Conservation (phyloP, 495 filamentous ascomycete species). For the Penicillium tannophilum region DNA sequence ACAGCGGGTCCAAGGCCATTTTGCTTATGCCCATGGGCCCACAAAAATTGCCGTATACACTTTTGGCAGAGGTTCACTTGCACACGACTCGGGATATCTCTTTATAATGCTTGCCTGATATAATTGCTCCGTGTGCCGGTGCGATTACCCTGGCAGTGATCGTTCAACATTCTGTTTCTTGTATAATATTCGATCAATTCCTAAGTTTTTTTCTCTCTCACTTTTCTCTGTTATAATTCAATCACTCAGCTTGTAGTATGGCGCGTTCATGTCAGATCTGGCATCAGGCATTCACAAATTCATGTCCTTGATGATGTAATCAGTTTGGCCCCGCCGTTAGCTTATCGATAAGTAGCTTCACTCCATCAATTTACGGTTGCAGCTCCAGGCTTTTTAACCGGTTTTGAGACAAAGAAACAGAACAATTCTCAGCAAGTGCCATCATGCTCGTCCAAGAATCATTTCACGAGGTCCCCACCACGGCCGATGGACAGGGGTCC, state of each 20-base stretch:
- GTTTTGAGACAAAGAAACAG: neutral
- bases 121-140: neutral
- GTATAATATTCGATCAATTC: slow-evolving; percentile 30
- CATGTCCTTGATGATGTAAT: slow-evolving; percentile 4
- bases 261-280: neutral
- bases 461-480: slow-evolving; percentile 66
- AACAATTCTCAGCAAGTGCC: slow-evolving; percentile 1
- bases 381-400: neutral
- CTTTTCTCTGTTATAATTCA: neutral
- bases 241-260: neutral
- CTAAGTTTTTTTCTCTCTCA: slow-evolving; percentile 6
- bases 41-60: slow-evolving; percentile 14
- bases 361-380: slow-evolving; percentile 8
- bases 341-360: slow-evolving; percentile 24
- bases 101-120: slow-evolving; percentile 25
- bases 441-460: slow-evolving; percentile 71
- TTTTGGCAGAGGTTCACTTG: slow-evolving; percentile 6
- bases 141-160: slow-evolving; percentile 2
- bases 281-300: neutral
- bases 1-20: slow-evolving; percentile 20
- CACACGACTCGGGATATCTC: slow-evolving; percentile 23
- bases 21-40: slow-evolving; percentile 12
- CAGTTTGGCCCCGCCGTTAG: slow-evolving; percentile 11
- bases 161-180: slow-evolving; percentile 23
- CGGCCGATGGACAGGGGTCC: slow-evolving; percentile 58